These are phyloP conservation scores for Zalaria sp. DNA, from an alignment of 2,329 filamentous ascomycete species.

Conservation along the genomic window DNA sequence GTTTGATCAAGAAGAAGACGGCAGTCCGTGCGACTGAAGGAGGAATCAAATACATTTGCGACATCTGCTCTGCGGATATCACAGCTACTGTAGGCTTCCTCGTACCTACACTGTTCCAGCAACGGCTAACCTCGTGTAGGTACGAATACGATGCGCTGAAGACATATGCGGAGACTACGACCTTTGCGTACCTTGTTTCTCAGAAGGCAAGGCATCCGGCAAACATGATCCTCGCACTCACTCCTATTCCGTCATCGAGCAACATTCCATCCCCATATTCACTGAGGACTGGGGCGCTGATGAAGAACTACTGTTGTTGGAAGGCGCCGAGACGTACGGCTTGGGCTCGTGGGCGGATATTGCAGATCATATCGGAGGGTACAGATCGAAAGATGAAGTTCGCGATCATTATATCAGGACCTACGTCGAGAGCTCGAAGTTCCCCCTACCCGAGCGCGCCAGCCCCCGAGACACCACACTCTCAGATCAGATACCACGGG, in stretches of 20 bases:
- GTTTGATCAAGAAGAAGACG: constrained; percentile 92
- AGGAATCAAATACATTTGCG: constrained; percentile 78
- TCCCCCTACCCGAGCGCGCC: constrained; percentile 76
- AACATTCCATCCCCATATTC: constrained; percentile 96
- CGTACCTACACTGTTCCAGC: too few relatives aligned
- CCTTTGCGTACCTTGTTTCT: constrained; percentile 89
- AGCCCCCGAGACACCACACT: constrained; percentile 69
- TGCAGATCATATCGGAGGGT: constrained; percentile 93
- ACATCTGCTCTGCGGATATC: constrained; percentile 91
- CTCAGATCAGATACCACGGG: constrained; percentile 67
- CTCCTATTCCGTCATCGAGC: constrained; percentile 86
- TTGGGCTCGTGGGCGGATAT: constrained; percentile 96
- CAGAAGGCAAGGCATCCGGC: constrained; percentile 64
- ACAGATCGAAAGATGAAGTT: constrained; percentile 87
- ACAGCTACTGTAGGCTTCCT: constrained; percentile 68
- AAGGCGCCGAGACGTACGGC: constrained; percentile 92
- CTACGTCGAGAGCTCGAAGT: constrained; percentile 69
- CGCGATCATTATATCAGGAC: constrained; percentile 84
- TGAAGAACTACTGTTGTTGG: constrained; percentile 82
- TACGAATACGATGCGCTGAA: constrained; percentile 86
- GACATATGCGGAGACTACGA: constrained; percentile 83
- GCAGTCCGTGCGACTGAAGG: constrained; percentile 55
- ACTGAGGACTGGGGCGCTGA: constrained; percentile 92
- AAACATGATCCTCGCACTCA: constrained; percentile 80
- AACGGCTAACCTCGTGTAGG: constrained; percentile 35